Evolutionary conservation across 345 rosid species (phyloP).

Genomic region (Fremontodendron californicum): DNA sequence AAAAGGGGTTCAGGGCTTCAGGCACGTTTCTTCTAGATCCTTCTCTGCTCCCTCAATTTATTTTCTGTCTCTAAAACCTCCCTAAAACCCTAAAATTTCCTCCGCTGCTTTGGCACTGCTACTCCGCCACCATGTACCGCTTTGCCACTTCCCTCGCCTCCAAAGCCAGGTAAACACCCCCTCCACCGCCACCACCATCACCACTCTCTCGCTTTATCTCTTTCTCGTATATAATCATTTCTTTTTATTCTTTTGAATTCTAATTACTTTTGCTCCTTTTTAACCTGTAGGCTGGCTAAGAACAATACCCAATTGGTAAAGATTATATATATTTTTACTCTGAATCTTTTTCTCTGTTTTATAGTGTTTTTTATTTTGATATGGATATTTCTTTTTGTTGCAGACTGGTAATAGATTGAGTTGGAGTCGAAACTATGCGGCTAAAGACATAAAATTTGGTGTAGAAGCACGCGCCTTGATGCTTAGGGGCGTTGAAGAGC

Average conservation of each 20-base stretch:
- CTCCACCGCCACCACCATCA: no score
- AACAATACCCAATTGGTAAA: slow-evolving; percentile 26
- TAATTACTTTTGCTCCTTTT: background rate
- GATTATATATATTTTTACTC: background rate
- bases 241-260: background rate
- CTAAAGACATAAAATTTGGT: slow-evolving; percentile 56
- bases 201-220: background rate
- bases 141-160: slow-evolving; percentile 38
- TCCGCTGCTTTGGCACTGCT: background rate
- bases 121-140: slow-evolving; percentile 31
- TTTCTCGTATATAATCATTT: background rate
- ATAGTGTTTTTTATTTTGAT: background rate
- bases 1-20: background rate
- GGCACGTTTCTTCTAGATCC: background rate
- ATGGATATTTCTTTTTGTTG: background rate
- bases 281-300: slow-evolving; percentile 26
- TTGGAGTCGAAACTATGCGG: slow-evolving; percentile 57
- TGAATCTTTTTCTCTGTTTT: background rate
- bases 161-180: slow-evolving; percentile 32
- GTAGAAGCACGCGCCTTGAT: slow-evolving; percentile 67
- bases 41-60: background rate
- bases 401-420: slow-evolving; percentile 38
- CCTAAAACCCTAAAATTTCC: background rate
- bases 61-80: background rate
- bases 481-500: slow-evolving; percentile 69